These are phyloP conservation scores for Sporothrix mexicana DNA, from an alignment of 2,329 filamentous ascomycete genomes.

Conservation along the genomic window DNA sequence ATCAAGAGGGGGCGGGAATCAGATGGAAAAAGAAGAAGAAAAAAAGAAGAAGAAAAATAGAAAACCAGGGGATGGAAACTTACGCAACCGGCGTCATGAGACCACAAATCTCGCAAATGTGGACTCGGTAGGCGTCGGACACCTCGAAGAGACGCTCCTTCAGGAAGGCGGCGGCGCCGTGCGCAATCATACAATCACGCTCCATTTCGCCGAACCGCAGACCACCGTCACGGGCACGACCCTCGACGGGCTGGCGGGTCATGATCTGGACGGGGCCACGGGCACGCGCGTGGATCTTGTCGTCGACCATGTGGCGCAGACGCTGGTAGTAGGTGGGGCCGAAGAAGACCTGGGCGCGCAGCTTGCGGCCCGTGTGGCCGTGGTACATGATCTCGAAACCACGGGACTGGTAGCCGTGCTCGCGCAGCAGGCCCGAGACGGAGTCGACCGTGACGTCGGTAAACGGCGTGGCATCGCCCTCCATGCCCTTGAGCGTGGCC, in stretches of 20 bases:
- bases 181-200: slow-evolving; percentile 99
- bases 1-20: slow-evolving; percentile 16
- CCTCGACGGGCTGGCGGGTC: slow-evolving; percentile 95
- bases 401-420: slow-evolving; percentile 93
- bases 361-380: slow-evolving; percentile 92
- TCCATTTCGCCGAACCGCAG: slow-evolving; percentile 99
- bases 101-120: slow-evolving; percentile 98
- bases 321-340: slow-evolving; percentile 99
- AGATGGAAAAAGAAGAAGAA: background rate
- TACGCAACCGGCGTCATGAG: slow-evolving; percentile 99
- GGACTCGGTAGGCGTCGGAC: slow-evolving; percentile 95
- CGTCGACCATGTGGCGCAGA: slow-evolving; percentile 98
- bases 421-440: slow-evolving; percentile 82
- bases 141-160: slow-evolving; percentile 98
- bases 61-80: slow-evolving; percentile 47
- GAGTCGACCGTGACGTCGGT: slow-evolving; percentile 97
- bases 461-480: slow-evolving; percentile 97
- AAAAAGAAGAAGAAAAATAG: too few species aligned
- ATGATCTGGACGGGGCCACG: slow-evolving; percentile 96
- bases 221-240: slow-evolving; percentile 96
- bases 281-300: slow-evolving; percentile 99
- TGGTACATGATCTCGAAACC: slow-evolving; percentile 99
- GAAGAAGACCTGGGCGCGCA: slow-evolving; percentile 93
- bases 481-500: slow-evolving; percentile 87
- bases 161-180: slow-evolving; percentile 93